A percentile compares a stretch with the other conserved stretches of the same genome.
These are phyloP conservation scores for Parsonsia alboflavescens DNA, from an alignment of 257 asterid genomes.

Conservation along the genomic window DNA sequence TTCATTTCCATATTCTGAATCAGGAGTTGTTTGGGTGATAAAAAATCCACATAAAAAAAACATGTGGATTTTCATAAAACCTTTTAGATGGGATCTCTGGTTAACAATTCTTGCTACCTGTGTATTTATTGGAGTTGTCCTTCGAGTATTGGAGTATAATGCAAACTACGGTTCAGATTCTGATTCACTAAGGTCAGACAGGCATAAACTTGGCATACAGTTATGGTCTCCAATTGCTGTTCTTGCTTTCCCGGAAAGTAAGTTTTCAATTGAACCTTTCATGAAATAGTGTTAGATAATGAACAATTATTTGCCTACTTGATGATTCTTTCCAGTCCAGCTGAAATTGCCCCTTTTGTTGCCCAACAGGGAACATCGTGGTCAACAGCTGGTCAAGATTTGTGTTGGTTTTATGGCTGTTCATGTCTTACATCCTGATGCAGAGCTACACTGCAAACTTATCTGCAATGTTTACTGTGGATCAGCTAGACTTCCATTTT, in stretches of 20 bases:
- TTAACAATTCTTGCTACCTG: slow-evolving; percentile 28
- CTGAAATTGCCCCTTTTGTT: not conserved
- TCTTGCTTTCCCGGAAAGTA: slow-evolving; percentile 63
- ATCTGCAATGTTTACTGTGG: slow-evolving; percentile 51
- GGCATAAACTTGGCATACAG: slow-evolving; percentile 9
- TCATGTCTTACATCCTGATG: slow-evolving; percentile 49
- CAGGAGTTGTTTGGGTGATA: slow-evolving; percentile 49
- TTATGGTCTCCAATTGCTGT: slow-evolving; percentile 46
- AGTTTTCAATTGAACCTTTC: slow-evolving; percentile 14
- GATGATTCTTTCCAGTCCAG: not conserved
- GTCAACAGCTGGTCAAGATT: slow-evolving; percentile 49
- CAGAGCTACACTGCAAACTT: slow-evolving; percentile 64
- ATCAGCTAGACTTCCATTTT: slow-evolving; percentile 35
- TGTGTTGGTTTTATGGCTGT: slow-evolving; percentile 46
- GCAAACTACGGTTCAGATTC: slow-evolving; percentile 12
- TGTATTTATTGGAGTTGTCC: slow-evolving; percentile 26
- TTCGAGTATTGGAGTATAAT: slow-evolving; percentile 34
- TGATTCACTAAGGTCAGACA: slow-evolving; percentile 3
- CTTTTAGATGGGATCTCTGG: slow-evolving; percentile 53
- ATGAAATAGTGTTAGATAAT: not conserved
- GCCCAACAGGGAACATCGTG: slow-evolving; percentile 42
- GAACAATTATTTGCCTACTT: not conserved
- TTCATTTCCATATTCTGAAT: slow-evolving; percentile 51
- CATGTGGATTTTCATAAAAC: slow-evolving; percentile 53
- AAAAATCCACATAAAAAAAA: slow-evolving; percentile 36